Evolutionary conservation across 2,329 filamentous ascomycete species (phyloP).

Genomic region (Nemania bipapillata): DNA sequence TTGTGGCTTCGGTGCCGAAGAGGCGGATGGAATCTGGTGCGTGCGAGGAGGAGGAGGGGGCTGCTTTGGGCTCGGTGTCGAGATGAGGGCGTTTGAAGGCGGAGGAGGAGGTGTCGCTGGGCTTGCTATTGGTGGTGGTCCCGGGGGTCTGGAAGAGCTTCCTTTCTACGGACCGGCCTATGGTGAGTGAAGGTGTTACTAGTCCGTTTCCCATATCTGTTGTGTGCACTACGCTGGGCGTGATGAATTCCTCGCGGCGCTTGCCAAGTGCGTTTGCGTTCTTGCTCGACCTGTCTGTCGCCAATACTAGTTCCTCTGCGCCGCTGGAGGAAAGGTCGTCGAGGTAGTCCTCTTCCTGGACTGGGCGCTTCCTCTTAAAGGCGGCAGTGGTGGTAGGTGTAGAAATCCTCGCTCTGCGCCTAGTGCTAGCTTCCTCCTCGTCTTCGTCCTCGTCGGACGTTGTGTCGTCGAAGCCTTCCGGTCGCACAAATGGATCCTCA

Average conservation of each 20-base stretch:
- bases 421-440: constrained; percentile 18
- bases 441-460: constrained; percentile 37
- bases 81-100: too few relatives aligned
- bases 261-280: background rate
- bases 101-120: too few relatives aligned
- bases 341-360: constrained; percentile 42
- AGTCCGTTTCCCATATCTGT: constrained; percentile 39
- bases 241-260: constrained; percentile 14
- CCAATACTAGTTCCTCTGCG: constrained; percentile 44
- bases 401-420: constrained; percentile 20
- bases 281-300: constrained; percentile 40
- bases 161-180: constrained; percentile 41
- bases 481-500: background rate
- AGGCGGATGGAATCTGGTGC: constrained; percentile 34
- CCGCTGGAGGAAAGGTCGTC: constrained; percentile 48
- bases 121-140: too few relatives aligned
- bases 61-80: background rate
- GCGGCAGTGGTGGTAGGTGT: constrained; percentile 30
- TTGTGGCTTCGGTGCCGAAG: constrained; percentile 34
- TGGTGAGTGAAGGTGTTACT: constrained; percentile 44
- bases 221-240: constrained; percentile 28
- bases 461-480: constrained; percentile 5
- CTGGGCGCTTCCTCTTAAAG: constrained; percentile 46
- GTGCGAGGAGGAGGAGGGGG: background rate
- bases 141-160: constrained; percentile 22